phyloP scores from a whole-genome alignment of 2,329 filamentous ascomycete genomes.

The Stemphylium vesicarium region DNA sequence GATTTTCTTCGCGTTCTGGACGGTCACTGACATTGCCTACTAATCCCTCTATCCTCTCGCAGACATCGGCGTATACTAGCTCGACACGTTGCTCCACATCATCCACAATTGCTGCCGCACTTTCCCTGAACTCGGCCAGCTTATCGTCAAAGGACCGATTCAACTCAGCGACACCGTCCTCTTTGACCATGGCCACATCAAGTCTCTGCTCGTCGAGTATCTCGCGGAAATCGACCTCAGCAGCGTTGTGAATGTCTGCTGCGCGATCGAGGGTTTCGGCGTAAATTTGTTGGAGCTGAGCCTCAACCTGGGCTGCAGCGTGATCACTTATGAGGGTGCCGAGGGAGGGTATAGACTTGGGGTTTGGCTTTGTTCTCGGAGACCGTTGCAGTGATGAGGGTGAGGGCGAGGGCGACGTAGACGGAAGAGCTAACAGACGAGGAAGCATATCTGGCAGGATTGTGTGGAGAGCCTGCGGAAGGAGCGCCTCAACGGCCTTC shows the following conservation, averaged over 20 bases:
- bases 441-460: conserved; percentile 13
- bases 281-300: conserved; percentile 6
- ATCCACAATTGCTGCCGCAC: conserved; percentile 1
- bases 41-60: neutral
- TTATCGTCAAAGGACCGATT: conserved; percentile 4
- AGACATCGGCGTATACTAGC: neutral
- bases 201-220: conserved; percentile 12
- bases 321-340: conserved; percentile 8
- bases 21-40: neutral
- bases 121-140: conserved; percentile 7
- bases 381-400: neutral
- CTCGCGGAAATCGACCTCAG: conserved; percentile 16
- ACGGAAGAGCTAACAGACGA: neutral
- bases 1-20: neutral
- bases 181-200: conserved; percentile 4
- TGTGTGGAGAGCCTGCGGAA: conserved; percentile 5
- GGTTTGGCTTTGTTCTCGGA: neutral
- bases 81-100: neutral
- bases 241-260: conserved; percentile 4
- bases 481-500: conserved; percentile 8
- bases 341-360: conserved; percentile 2
- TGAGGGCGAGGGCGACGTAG: neutral
- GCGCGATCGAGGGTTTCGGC: conserved; percentile 13
- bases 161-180: conserved; percentile 7
- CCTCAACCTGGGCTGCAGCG: neutral